Base-by-base conservation (phyloP, 108 stramenopile species). In the Pseudonitzschia delicatissima region DNA sequence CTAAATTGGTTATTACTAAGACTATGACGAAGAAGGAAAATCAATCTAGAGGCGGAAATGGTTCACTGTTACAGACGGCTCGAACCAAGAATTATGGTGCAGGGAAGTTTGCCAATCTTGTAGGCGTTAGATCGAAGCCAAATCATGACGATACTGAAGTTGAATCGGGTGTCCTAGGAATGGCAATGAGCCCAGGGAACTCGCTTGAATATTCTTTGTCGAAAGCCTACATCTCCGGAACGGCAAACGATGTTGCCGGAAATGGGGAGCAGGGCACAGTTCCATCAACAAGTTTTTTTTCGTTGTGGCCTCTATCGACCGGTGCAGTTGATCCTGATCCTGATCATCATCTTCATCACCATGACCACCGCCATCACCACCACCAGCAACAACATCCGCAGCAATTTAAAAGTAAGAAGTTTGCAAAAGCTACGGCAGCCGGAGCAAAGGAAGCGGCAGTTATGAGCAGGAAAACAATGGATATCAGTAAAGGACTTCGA, bases 21-120 rank as follows among this genome's bases (percentile, higher is more conserved):
- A 57, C 34, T 13, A 64, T 29, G 23, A 58, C 44, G 57, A 62
- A 57, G 25, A 67, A 74, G 13, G 73, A 74, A 33, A 68, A 74
- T 45, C 33, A 35, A 0, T 45, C 47, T 12, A 23, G 12, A 7
- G n/a, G 21, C 12, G 48, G 55, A 9, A 74, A 74, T 23, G 21
- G 7, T 49, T 76, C 74, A 15, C 47, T 76, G 27, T 63, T 76
- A 5, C 67, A 52, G 32, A 76, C 74, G 31, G 68, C 74, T 11
- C 48, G 55, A 58, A 64, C 36, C 51, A 69, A 64, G 36, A 28
- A 44, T 15, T 13, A 35, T 25, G 74, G 74, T 12, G 26, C 59
- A 1, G 57, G 60, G 13, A 67, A 44, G 35, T 67, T 65, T 48
- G 68, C 68, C 18, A 39, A 39, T 11, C 37, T 8, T 6, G 37